Evolutionary conservation across 371 early-diverging fungal species (phyloP), one percentile per base, ranked within the genome.

Genomic region (Rhizomucor pusillus): DNA sequence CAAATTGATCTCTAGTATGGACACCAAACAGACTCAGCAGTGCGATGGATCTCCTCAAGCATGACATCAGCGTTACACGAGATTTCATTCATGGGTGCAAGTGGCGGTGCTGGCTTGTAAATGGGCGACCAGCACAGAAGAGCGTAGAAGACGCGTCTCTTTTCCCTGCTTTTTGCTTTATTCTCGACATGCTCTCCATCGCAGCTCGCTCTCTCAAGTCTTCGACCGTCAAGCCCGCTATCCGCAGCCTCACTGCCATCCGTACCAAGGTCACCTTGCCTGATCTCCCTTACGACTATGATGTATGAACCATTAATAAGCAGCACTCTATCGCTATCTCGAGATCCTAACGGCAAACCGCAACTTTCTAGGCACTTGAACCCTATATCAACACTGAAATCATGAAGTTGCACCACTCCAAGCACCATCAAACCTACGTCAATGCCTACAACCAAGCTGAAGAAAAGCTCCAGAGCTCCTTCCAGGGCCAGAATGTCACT

Each of bases 341-440:
- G 40, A 45, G 19, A 41, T 20, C 45, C 47, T 48, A 23, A 57
- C 20, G 3, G 45, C 70, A 60, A 9, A 18, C 44, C 16, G 5
- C 14, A 44, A 56, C 47, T 75, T 63, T 71, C 81, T 66, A 91
- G 82, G 97, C 89, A 50, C 86, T 97, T 62, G 97, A 96, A 76
- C 97, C 97, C 45, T 88, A 87, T 62, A 90, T 95, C 70, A 91
- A 87, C 39, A 84, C 85, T 50, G 93, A 99, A 68, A 99, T 98
- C 70, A 98, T 99, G 98, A 65, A 86, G 63, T 72, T 95, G 51
- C 99, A 99, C 73, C 95, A 99, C 76, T 48, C 79, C 62, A 97
- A 97, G 86, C 99, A 99, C 79, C 99, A 99, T 67, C 90, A 91
- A 58, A 66, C 85, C 13, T 85, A 88, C 52, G 79, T 88, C 56